A percentile compares a stretch with the other conserved stretches of the same genome.
Evolutionary conservation across 306 rosid species (phyloP).

Genomic region (Sechiopsis laciniata): DNA sequence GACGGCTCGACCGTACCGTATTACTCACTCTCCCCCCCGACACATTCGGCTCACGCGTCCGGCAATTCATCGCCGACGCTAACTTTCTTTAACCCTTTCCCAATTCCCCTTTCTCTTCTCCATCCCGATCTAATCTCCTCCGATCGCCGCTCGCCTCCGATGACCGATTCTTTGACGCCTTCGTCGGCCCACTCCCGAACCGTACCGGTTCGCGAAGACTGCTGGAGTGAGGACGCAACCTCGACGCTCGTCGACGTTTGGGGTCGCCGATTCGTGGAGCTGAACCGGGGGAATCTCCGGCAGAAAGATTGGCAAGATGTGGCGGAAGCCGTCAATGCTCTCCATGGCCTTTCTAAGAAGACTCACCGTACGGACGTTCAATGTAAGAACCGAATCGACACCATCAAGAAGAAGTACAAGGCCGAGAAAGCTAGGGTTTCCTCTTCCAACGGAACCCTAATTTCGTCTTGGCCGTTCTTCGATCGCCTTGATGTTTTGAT

Average conservation of each 20-base stretch:
- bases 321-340: slow-evolving; percentile 88
- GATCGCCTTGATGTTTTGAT: slow-evolving; percentile 58
- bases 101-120: background rate
- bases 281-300: slow-evolving; percentile 94
- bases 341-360: slow-evolving; percentile 82
- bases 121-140: background rate
- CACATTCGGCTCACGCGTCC: slow-evolving; percentile 31
- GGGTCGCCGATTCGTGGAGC: slow-evolving; percentile 89
- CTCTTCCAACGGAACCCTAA: slow-evolving; percentile 38
- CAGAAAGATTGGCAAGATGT: slow-evolving; percentile 98
- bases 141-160: background rate
- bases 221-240: slow-evolving; percentile 94
- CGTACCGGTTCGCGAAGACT: slow-evolving; percentile 83
- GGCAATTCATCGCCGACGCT: slow-evolving; percentile 29
- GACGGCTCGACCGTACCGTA: slow-evolving; percentile 26
- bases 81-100: background rate
- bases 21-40: slow-evolving; percentile 19
- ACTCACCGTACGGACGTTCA: slow-evolving; percentile 90
- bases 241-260: slow-evolving; percentile 80
- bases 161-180: slow-evolving; percentile 34
- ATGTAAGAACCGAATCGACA: slow-evolving; percentile 93
- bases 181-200: slow-evolving; percentile 38
- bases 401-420: slow-evolving; percentile 91
- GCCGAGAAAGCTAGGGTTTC: slow-evolving; percentile 80
- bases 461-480: slow-evolving; percentile 71